Evolutionary conservation across 345 rosid genomes (phyloP), one percentile per base, ranked within the genome.

Genomic region (Hypericum perforatum): DNA sequence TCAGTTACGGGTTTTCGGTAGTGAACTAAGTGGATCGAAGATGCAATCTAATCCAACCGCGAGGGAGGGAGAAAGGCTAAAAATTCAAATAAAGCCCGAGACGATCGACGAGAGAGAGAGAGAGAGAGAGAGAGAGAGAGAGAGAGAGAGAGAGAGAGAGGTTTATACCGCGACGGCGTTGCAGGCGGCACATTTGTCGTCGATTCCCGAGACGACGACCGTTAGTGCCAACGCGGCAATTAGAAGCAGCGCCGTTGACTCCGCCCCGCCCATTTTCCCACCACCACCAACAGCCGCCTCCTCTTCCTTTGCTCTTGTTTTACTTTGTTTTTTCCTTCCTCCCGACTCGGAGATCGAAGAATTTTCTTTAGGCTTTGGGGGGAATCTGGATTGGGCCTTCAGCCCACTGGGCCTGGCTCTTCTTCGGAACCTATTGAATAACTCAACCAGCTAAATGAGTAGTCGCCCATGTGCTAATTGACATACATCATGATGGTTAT

Each of bases 101-200:
- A 58, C 37, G 22, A 13, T 16, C 58, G 13, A 13, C 15, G n/a
- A 45, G 4, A 0, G 8, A 11, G 6, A 9, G 36, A 52, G 32
- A 9, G 7, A 12, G 32, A 36, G 42, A 2, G 53, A 37, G 43
- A 54, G 52, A 62, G 7, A 2, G 9, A 57, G 49, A 45, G 7
- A 12, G 3, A n/a, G 22, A 12, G 16, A 45, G 6, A 3, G 48
- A 44, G 14, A 11, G 14, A 11, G 7, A 7, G 14, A 7, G n/a
- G 10, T 53, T 22, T 36, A 43, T 84, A 91, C 98, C 76, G 98
- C 82, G 56, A 87, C 83, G 49, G 96, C 95, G 58, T 72, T 75
- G 71, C 98, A 87, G 47, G 96, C 96, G 16, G 83, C 79, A 46
- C 98, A 87, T 52, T 81, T 85, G 61, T 91, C 82, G 9, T 91